phyloP scores from a whole-genome alignment of 768 basidiomycete genomes.

The Lactarius pseudohatsudake region DNA sequence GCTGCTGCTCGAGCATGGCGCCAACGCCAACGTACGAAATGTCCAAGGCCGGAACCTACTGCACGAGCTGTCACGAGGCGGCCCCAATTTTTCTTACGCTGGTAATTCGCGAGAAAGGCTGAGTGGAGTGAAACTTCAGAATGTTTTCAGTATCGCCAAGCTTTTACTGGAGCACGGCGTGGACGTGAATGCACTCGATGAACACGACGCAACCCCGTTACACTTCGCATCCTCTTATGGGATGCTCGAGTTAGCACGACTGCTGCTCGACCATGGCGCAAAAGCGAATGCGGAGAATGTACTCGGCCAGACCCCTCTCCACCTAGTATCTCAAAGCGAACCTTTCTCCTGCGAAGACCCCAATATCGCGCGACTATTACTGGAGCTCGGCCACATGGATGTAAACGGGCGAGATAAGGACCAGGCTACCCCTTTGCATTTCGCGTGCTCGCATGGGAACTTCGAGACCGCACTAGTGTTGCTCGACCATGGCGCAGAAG shows the following conservation, averaged over 20 bases:
- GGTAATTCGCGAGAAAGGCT: background rate
- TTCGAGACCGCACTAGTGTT: too few species aligned
- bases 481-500: too few species aligned
- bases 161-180: background rate
- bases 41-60: background rate
- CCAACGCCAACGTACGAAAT: background rate
- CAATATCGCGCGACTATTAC: too few species aligned
- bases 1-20: background rate
- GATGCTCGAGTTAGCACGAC: background rate
- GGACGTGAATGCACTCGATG: background rate
- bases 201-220: background rate
- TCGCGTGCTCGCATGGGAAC: too few species aligned
- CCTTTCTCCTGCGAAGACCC: too few species aligned
- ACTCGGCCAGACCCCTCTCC: background rate
- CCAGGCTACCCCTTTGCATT: too few species aligned
- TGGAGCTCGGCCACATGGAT: too few species aligned
- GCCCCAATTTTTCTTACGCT: too few species aligned
- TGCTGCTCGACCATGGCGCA: background rate
- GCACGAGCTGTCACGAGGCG: background rate
- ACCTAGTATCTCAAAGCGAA: too few species aligned
- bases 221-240: background rate
- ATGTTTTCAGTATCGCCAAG: background rate
- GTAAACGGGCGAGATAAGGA: too few species aligned
- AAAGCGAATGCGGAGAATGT: background rate
- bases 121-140: background rate